phyloP scores from a whole-genome alignment of 164 flowering plant species.

The Chimonanthus praecox region DNA sequence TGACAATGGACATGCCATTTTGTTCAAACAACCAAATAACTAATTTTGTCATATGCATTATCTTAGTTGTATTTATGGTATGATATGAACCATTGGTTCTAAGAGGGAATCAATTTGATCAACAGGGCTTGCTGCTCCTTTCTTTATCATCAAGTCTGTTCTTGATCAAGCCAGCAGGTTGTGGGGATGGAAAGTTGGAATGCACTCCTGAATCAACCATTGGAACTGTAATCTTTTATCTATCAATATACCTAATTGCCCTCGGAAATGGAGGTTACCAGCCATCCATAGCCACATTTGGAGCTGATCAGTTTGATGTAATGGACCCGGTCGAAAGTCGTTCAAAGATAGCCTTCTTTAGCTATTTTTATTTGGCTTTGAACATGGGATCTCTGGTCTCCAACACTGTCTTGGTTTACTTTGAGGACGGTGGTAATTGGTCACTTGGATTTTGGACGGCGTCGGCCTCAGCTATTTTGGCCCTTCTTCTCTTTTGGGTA shows the following conservation, averaged over 20 bases:
- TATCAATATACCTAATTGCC: conserved; percentile 72
- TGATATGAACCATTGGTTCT: no score
- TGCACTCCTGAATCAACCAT: conserved; percentile 36
- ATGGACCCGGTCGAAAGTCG: conserved; percentile 22
- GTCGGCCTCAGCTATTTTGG: conserved; percentile 51
- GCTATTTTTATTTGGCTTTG: conserved; percentile 77
- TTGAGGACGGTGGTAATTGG: conserved; percentile 76
- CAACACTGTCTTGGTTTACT: conserved; percentile 77
- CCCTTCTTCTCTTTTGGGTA: conserved; percentile 33
- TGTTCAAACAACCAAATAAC: no score
- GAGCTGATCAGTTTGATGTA: conserved; percentile 82
- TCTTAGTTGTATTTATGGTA: no score
- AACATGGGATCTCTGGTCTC: conserved; percentile 77
- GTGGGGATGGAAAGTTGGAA: conserved; percentile 36
- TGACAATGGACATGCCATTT: no score
- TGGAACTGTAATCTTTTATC: conserved; percentile 47
- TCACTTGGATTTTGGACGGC: conserved; percentile 64
- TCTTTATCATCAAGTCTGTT: conserved; percentile 61
- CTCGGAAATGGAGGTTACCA: conserved; percentile 95
- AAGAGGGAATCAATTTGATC: no score
- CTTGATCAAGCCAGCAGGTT: conserved; percentile 59
- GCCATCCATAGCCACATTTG: conserved; percentile 88
- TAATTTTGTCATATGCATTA: no score
- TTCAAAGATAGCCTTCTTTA: conserved; percentile 52
- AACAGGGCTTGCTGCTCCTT: conserved; percentile 59